phyloP scores from a whole-genome alignment of 2,329 filamentous ascomycete species.

The Trichoderma sp. region DNA sequence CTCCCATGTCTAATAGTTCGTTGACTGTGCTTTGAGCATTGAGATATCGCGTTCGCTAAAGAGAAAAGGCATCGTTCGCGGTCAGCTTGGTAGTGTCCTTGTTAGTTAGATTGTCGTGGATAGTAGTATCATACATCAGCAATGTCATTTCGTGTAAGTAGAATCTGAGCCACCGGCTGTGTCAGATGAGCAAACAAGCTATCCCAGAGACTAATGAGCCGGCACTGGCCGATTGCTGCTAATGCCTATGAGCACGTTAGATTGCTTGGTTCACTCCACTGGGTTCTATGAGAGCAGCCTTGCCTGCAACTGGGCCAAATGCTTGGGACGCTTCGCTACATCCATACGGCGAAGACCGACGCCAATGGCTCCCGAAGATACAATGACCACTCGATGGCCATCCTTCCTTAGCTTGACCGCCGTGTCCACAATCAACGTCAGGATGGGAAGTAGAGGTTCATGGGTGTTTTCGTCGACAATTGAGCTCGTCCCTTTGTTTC shows the following conservation, averaged over 20 bases:
- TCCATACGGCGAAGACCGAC: slow-evolving; percentile 91
- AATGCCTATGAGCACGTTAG: slow-evolving; percentile 60
- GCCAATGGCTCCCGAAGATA: slow-evolving; percentile 95
- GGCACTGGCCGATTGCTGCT: slow-evolving; percentile 93
- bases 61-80: background rate
- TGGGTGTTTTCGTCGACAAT: slow-evolving; percentile 96
- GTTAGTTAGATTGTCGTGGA: too few relatives aligned
- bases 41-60: slow-evolving; percentile 66
- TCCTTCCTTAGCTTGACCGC: slow-evolving; percentile 83
- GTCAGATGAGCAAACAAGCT: slow-evolving; percentile 83
- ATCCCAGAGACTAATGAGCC: slow-evolving; percentile 94
- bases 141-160: slow-evolving; percentile 94
- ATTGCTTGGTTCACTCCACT: background rate
- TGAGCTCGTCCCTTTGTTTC: slow-evolving; percentile 81
- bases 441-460: slow-evolving; percentile 85
- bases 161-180: slow-evolving; percentile 91
- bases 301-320: slow-evolving; percentile 84
- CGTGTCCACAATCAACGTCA: slow-evolving; percentile 93
- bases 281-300: background rate
- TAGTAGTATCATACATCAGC: slow-evolving; percentile 68
- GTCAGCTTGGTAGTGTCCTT: background rate
- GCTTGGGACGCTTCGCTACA: slow-evolving; percentile 81
- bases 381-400: slow-evolving; percentile 92
- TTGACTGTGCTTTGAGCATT: slow-evolving; percentile 96
- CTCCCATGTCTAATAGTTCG: slow-evolving; percentile 88